Percentiles rank a stretch among this genome's conserved stretches.
phyloP scores from a whole-genome alignment of 2,329 filamentous ascomycete species.

The Trichophyton mentagrophytes region DNA sequence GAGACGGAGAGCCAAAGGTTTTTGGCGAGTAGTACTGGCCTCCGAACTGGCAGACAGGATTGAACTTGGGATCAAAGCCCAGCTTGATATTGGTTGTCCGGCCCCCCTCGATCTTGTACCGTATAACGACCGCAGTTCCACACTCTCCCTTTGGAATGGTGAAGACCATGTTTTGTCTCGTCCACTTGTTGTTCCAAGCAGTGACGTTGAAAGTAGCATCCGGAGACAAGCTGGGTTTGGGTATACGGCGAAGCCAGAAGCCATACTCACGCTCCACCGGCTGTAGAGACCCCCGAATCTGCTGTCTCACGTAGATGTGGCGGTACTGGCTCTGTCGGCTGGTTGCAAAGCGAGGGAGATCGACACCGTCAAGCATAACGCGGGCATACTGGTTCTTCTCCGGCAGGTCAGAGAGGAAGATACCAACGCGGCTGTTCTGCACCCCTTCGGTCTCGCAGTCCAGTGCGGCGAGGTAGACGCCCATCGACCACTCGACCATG shows the following conservation, averaged over 20 bases:
- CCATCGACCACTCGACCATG: slow-evolving; percentile 13
- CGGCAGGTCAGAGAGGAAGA: slow-evolving; percentile 4
- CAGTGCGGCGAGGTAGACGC: slow-evolving; percentile 14
- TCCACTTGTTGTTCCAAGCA: slow-evolving; percentile 3
- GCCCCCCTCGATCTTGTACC: not conserved
- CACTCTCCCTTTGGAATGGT: slow-evolving; percentile 2
- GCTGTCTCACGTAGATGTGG: slow-evolving; percentile 4
- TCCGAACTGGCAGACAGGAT: slow-evolving; percentile 7
- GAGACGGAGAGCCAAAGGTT: not conserved
- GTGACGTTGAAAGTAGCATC: slow-evolving; percentile 3
- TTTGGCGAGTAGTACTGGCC: slow-evolving; percentile 3
- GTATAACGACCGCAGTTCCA: slow-evolving; percentile 5
- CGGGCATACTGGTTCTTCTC: slow-evolving; percentile 6
- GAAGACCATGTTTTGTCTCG: not conserved
- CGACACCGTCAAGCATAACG: not conserved
- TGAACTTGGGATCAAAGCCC: slow-evolving; percentile 8
- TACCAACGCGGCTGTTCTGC: not conserved
- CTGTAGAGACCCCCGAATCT: not conserved
- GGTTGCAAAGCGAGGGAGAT: not conserved
- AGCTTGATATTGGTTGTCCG: slow-evolving; percentile 3
- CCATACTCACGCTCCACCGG: not conserved
- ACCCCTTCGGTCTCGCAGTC: slow-evolving; percentile 9
- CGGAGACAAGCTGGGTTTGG: not conserved
- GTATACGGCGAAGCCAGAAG: slow-evolving; percentile 5
- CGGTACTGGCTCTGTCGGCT: slow-evolving; percentile 4